Conservation (phyloP, 768 basidiomycete species). For the Strobilomyces echinocephalus region DNA sequence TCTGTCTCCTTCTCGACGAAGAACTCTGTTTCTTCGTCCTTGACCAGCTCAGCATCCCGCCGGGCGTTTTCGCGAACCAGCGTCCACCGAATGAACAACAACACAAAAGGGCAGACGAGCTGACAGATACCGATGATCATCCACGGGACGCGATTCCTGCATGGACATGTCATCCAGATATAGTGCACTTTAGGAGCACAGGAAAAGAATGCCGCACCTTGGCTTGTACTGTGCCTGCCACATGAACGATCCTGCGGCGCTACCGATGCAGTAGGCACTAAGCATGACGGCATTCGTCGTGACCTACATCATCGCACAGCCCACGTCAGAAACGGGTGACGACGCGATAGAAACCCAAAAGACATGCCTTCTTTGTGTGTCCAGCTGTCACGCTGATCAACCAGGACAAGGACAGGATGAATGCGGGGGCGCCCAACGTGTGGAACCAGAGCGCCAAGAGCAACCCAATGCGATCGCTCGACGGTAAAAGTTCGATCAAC, state of each 20-base stretch:
- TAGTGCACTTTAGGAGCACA: background rate
- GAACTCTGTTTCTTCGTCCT: slow-evolving; percentile 55
- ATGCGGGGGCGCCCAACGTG: slow-evolving; percentile 52
- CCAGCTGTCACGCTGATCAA: slow-evolving; percentile 60
- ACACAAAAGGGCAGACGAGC: slow-evolving; percentile 42
- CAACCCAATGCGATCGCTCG: slow-evolving; percentile 59
- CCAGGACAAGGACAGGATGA: slow-evolving; percentile 61
- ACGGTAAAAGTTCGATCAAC: slow-evolving; percentile 61
- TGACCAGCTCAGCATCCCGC: slow-evolving; percentile 39
- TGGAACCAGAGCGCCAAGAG: slow-evolving; percentile 39
- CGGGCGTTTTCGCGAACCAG: no score
- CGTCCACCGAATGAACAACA: slow-evolving; percentile 44
- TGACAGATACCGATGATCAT: slow-evolving; percentile 68
- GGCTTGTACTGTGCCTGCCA: no score
- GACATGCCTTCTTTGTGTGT: slow-evolving; percentile 66
- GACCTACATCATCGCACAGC: slow-evolving; percentile 10
- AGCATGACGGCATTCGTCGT: slow-evolving; percentile 65
- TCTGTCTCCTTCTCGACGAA: slow-evolving; percentile 48
- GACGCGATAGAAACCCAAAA: slow-evolving; percentile 2
- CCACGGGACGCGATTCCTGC: slow-evolving; percentile 73
- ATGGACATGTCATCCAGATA: background rate
- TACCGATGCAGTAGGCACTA: slow-evolving; percentile 62
- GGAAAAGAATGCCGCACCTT: slow-evolving; percentile 4
- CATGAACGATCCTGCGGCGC: slow-evolving; percentile 69
- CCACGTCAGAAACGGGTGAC: background rate